A percentile compares a stretch with the other conserved stretches of the same genome.
Evolutionary conservation across 2,329 filamentous ascomycete genomes (phyloP).

Genomic region (Aspergillus sp.): DNA sequence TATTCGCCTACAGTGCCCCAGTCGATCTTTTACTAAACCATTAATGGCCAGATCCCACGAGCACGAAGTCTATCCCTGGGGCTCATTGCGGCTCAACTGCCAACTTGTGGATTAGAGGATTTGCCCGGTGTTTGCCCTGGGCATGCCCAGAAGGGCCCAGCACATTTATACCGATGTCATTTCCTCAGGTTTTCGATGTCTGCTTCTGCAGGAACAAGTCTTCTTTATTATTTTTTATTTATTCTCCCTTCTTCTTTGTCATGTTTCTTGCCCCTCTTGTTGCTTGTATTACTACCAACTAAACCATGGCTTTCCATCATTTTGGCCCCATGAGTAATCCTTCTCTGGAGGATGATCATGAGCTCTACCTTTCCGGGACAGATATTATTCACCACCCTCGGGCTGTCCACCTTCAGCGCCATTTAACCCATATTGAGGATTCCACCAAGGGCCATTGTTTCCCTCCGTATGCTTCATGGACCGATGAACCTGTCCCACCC

Average conservation of each 20-base stretch:
- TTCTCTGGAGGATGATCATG: conserved; percentile 3
- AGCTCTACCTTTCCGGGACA: conserved; percentile 3
- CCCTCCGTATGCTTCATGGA: neutral
- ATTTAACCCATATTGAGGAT: conserved; percentile 1
- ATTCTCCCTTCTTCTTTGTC: conserved; percentile 2
- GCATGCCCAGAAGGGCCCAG: too few relatives aligned
- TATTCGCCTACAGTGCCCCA: too few relatives aligned
- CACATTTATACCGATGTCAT: too few relatives aligned
- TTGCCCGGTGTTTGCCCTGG: too few relatives aligned
- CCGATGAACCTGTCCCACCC: neutral
- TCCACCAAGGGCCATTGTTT: neutral
- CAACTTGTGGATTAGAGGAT: too few relatives aligned
- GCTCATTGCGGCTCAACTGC: too few relatives aligned
- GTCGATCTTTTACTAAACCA: too few relatives aligned
- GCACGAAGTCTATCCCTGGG: too few relatives aligned
- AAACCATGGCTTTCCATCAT: too few relatives aligned
- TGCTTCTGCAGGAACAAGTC: conserved; percentile 6
- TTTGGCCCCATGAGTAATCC: neutral
- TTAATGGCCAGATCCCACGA: too few relatives aligned
- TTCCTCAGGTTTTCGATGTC: too few relatives aligned
- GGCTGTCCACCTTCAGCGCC: neutral
- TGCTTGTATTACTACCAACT: too few relatives aligned
- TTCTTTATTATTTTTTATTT: conserved; percentile 19
- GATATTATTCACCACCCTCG: neutral
- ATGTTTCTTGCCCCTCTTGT: neutral